A percentile compares a stretch with the other conserved stretches of the same genome.
Conservation (phyloP, 495 filamentous ascomycete species). For the Lasiosphaeris hirsuta region DNA sequence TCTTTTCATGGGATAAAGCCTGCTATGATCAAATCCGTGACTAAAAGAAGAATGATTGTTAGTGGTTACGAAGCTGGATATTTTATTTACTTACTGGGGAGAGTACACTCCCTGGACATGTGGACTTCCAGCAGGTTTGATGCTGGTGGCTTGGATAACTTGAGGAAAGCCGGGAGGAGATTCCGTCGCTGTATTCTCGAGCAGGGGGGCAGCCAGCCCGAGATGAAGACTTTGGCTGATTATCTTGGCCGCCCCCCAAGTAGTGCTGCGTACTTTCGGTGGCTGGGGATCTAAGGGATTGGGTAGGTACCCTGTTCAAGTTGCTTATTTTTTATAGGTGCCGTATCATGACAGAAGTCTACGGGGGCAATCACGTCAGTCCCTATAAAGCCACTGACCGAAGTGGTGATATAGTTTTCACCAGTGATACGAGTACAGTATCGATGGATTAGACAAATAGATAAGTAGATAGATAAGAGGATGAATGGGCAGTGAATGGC, state of each 20-base stretch:
- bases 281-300: constrained; percentile 11
- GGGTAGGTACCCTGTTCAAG: too few relatives aligned
- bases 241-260: constrained; percentile 55
- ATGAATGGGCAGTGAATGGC: too few relatives aligned
- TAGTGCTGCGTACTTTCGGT: constrained; percentile 52
- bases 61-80: constrained; percentile 73
- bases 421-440: too few relatives aligned
- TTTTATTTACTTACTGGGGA: constrained; percentile 62
- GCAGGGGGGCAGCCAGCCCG: constrained; percentile 52
- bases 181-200: constrained; percentile 55
- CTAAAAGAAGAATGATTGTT: constrained; percentile 69
- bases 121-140: constrained; percentile 19
- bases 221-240: constrained; percentile 52
- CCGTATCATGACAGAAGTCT: too few relatives aligned
- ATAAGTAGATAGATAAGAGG: too few relatives aligned
- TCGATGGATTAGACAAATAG: too few relatives aligned
- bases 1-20: constrained; percentile 57
- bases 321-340: too few relatives aligned
- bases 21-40: constrained; percentile 71
- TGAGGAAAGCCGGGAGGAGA: constrained; percentile 44
- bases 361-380: too few relatives aligned
- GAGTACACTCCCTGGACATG: constrained; percentile 3
- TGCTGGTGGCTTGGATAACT: constrained; percentile 43
- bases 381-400: too few relatives aligned
- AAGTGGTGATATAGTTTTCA: too few relatives aligned